A percentile compares a stretch with the other conserved stretches of the same genome.
These are phyloP conservation scores for Cyphellophora europaea DNA, from an alignment of 2,329 filamentous ascomycete genomes.

Conservation along the genomic window DNA sequence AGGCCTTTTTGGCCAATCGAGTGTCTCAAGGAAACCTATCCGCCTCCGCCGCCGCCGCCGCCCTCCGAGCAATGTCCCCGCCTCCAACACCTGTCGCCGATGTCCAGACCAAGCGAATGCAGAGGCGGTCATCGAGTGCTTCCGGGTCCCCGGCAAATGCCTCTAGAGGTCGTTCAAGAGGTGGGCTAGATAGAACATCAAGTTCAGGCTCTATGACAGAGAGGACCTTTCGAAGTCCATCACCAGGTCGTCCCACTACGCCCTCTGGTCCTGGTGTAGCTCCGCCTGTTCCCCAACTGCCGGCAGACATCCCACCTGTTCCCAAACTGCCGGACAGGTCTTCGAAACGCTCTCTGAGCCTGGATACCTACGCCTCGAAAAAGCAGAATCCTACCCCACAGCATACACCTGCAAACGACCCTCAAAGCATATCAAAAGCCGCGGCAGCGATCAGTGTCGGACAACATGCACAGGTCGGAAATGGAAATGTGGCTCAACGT, in stretches of 20 bases:
- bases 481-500: slow-evolving; percentile 23
- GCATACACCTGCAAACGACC: too few species aligned
- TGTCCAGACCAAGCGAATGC: slow-evolving; percentile 80
- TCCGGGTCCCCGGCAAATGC: slow-evolving; percentile 21
- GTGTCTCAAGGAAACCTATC: slow-evolving; percentile 60
- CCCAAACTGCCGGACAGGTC: slow-evolving; percentile 11
- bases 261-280: slow-evolving; percentile 34
- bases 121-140: slow-evolving; percentile 59
- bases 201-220: slow-evolving; percentile 81
- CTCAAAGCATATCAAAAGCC: too few species aligned
- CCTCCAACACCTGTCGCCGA: slow-evolving; percentile 72
- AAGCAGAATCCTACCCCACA: too few species aligned
- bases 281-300: slow-evolving; percentile 70
- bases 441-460: slow-evolving; percentile 1
- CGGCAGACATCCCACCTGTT: slow-evolving; percentile 36
- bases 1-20: slow-evolving; percentile 66
- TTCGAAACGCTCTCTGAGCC: slow-evolving; percentile 38
- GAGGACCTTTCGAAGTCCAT: slow-evolving; percentile 75
- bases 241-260: slow-evolving; percentile 37
- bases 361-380: slow-evolving; percentile 41
- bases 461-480: not conserved
- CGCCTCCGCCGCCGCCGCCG: slow-evolving; percentile 77
- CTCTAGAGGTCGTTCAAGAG: slow-evolving; percentile 22
- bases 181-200: slow-evolving; percentile 50
- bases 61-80: slow-evolving; percentile 67